Evolutionary conservation across 2,329 filamentous ascomycete species (phyloP), one percentile per base, ranked within the genome.

Genomic region (Microthyrium microscopicum): DNA sequence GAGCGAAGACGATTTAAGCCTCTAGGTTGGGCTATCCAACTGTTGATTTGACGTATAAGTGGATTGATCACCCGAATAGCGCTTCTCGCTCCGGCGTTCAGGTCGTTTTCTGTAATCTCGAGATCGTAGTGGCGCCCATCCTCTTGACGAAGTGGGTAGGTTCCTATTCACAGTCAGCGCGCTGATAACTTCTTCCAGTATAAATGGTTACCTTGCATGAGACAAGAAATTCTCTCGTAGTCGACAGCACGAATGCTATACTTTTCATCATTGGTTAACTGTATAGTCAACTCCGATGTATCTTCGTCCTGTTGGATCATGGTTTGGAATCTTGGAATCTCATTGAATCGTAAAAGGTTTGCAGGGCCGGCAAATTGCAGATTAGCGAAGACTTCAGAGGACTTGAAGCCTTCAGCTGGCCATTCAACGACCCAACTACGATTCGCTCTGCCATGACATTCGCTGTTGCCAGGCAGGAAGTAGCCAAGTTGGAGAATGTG

Each of bases 341-440:
- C 42, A 32, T 48, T 49, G 20, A 47, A 41, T 4, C 40, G 39
- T 12, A 40, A 26, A 12, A 37, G 20, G 4, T 31, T 22, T 12
- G 30, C 38, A n/a, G 16, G 18, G 22, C 40, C 44, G 12, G 21
- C 15, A 20, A 43, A 49, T 32, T 48, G 46, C 5, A 49, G 40
- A 31, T 47, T 39, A 15, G 39, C 34, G 34, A 49, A 49, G 2
- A 46, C 30, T 7, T 20, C 26, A 5, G 44, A 40, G 19, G 39
- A 40, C 17, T 42, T 48, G 37, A 48, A 39, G 9, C 46, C 45
- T 11, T 43, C 41, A 25, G 42, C 31, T 8, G 43, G 46, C 42
- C 44, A 49, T 29, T 46, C 42, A 13, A 42, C 34, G 13, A 46
- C 38, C 46, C 44, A 48, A 4, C 46, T 47, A 12, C 35, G 34